Base-by-base conservation (phyloP, 768 basidiomycete species). In the Peribolospora baueri region DNA sequence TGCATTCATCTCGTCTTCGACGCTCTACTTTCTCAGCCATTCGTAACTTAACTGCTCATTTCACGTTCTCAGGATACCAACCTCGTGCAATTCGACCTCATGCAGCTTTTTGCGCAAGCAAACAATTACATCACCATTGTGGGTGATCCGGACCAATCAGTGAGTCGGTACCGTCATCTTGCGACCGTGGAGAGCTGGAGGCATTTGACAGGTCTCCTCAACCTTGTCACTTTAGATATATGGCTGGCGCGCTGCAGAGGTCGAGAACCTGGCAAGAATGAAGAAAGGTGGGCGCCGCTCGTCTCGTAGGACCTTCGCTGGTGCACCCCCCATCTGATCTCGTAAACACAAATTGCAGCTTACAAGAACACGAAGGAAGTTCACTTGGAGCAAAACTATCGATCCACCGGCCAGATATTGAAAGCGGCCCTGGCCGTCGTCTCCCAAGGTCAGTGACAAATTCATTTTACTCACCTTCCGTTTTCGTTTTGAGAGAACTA, bases 111-210 rank as follows among this genome's bases (percentile, higher is more conserved):
- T 52, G 81, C 78, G 0, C 61, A 70, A 9, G 61, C 67, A 4
- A 67, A 69, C 42, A 67, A 71, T 39, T 76, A 78, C 58, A 71
- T 86, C 38, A 84, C 80, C 4, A 75, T 88, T 46, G 84, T 90
- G 3, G 86, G 86, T 0, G 86, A 90, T 68, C 86, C 86, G 0
- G 86, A 90, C 65, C 86, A 90, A 25, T 25, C 25, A 25, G 25
- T 25, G 25, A 25, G 64, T 84, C 83, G 0, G 87, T 80, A 79
- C 60, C 38, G 71, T 49, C 7, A 53, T 55, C 48, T 54, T 54
- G 39, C 36, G 5, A 40, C 1, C 47, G 46, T 52, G 45, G 52
- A 56, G 58, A 46, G 11, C n/a, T 37, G 37, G 39, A 48, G 45
- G 38, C 39, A 50, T 38, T 37, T 37, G 3, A 38, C 53, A 11